Evolutionary conservation across 1,139 yeast species (phyloP).

Genomic region (Arxiozyma slooffiae): DNA sequence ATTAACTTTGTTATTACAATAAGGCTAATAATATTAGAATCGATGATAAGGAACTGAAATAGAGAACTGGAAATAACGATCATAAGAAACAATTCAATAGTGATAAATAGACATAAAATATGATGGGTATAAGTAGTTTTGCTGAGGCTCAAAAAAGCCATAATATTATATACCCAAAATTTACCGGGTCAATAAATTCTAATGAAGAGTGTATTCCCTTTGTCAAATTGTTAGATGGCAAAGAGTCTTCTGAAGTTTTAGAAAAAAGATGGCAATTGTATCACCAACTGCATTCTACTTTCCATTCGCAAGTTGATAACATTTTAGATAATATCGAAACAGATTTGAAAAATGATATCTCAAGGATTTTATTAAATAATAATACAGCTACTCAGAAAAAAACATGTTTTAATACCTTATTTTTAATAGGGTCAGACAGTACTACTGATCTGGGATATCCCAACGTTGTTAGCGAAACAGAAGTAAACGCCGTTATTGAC

Average conservation of each 20-base stretch:
- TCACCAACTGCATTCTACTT: slow-evolving; percentile 26
- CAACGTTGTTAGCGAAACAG: slow-evolving; percentile 8
- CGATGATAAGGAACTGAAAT: neutral
- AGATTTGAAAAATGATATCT: slow-evolving; percentile 22
- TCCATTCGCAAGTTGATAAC: slow-evolving; percentile 25
- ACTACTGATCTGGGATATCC: slow-evolving; percentile 23
- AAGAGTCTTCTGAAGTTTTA: slow-evolving; percentile 29
- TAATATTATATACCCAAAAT: slow-evolving; percentile 17
- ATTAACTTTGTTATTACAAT: neutral
- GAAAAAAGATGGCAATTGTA: slow-evolving; percentile 32
- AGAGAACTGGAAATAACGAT: neutral
- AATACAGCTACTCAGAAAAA: slow-evolving; percentile 5
- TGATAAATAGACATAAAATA: neutral
- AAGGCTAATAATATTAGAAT: neutral
- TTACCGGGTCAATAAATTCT: slow-evolving; percentile 6
- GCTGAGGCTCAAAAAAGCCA: slow-evolving; percentile 28
- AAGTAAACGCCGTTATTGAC: slow-evolving; percentile 19
- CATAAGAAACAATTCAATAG: neutral
- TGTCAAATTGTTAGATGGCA: slow-evolving; percentile 33
- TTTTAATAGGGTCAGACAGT: slow-evolving; percentile 29
- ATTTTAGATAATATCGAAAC: slow-evolving; percentile 25
- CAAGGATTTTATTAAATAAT: slow-evolving; percentile 15
- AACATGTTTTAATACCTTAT: slow-evolving; percentile 22
- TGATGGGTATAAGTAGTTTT: slow-evolving; percentile 10
- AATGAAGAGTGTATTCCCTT: slow-evolving; percentile 27